A percentile compares a stretch with the other conserved stretches of the same genome.
Evolutionary conservation across 371 early-diverging fungal species (phyloP).

Genomic region (Thermomucor indicae-seudaticae): DNA sequence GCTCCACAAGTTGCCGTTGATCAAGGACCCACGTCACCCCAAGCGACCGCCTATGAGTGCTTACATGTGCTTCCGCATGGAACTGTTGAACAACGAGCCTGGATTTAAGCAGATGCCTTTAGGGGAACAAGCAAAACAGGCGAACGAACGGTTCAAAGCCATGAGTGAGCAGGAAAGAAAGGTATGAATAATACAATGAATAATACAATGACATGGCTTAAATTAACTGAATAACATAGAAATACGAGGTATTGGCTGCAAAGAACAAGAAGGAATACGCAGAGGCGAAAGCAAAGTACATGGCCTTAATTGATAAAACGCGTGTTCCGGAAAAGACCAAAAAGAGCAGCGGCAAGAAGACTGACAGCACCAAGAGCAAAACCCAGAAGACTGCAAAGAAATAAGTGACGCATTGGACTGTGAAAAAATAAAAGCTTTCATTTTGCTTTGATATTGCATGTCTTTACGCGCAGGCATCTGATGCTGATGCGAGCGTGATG

Average conservation of each 20-base stretch:
- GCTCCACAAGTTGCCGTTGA: constrained; percentile 35
- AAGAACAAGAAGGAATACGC: background rate
- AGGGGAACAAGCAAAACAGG: constrained; percentile 26
- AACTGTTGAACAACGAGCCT: constrained; percentile 22
- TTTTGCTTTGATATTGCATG: too few relatives aligned
- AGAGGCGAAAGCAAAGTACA: background rate
- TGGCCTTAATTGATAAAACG: background rate
- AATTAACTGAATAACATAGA: constrained; percentile 2
- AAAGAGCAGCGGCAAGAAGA: too few relatives aligned
- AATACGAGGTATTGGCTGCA: constrained; percentile 5
- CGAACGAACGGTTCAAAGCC: constrained; percentile 20
- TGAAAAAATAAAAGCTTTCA: too few relatives aligned
- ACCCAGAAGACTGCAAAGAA: background rate
- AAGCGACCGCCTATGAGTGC: constrained; percentile 42
- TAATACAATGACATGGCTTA: background rate
- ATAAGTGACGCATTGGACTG: too few relatives aligned
- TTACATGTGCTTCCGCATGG: constrained; percentile 38
- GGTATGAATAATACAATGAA: background rate
- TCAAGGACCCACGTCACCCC: constrained; percentile 63
- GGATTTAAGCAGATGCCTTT: constrained; percentile 10
- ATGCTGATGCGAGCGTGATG: too few relatives aligned
- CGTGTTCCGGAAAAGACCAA: too few relatives aligned
- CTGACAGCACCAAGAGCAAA: background rate
- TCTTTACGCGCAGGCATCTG: too few relatives aligned
- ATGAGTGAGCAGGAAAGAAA: constrained; percentile 21